phyloP scores from a whole-genome alignment of 1,284 basidiomycete species.

The Sanghuangporus baumii region DNA sequence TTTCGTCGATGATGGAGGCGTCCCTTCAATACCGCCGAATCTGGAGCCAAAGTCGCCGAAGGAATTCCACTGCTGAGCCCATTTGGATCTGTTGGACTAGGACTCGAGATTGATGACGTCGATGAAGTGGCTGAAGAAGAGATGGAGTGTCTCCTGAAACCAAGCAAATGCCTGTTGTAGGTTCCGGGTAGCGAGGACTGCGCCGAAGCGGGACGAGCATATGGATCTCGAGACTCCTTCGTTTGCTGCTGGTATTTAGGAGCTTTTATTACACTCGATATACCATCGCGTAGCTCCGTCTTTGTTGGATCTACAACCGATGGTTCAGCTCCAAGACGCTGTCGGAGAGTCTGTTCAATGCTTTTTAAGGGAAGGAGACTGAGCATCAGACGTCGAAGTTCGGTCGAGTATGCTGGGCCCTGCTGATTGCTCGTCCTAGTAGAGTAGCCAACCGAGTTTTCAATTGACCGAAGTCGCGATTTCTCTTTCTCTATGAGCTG shows the following conservation, averaged over 20 bases:
- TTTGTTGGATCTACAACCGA: not conserved
- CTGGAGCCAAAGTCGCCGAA: not conserved
- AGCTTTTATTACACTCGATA: not conserved
- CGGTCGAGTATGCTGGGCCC: constrained; percentile 24
- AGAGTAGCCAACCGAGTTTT: not conserved
- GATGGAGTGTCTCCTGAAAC: constrained; percentile 10
- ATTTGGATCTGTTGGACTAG: not conserved
- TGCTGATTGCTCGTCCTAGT: constrained; percentile 13
- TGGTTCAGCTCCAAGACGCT: constrained; percentile 19
- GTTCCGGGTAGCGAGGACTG: not conserved
- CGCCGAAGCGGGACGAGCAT: constrained; percentile 3
- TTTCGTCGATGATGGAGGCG: not conserved
- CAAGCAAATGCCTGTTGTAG: not conserved
- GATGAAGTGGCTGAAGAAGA: constrained; percentile 13
- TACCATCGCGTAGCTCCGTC: not conserved
- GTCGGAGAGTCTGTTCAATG: constrained; percentile 46
- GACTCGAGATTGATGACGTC: not conserved
- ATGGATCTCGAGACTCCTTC: not conserved
- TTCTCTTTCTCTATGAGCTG: constrained; percentile 16
- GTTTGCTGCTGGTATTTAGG: not conserved
- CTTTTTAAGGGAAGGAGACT: constrained; percentile 49
- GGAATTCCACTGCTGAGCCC: not conserved
- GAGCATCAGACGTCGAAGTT: constrained; percentile 42
- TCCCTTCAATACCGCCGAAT: not conserved
- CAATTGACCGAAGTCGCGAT: constrained; percentile 1